A percentile compares a stretch with the other conserved stretches of the same genome.
phyloP scores from a whole-genome alignment of 371 early-diverging fungal species.

The Coemansia sp. region DNA sequence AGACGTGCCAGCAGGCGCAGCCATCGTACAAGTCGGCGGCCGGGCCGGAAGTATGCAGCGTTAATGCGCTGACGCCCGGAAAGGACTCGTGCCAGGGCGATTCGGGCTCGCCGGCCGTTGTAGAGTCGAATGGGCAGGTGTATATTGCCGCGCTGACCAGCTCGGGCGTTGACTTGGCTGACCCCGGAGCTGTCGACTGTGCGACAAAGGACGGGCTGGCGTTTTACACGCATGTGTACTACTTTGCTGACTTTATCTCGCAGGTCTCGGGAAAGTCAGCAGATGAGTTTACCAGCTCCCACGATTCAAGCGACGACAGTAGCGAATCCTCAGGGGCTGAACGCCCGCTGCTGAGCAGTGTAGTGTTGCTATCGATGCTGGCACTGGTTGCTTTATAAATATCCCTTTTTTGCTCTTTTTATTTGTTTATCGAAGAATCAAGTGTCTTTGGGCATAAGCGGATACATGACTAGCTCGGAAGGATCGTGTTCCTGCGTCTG shows the following conservation, averaged over 20 bases:
- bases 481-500: neutral
- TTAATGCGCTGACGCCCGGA: conserved; percentile 40
- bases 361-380: neutral
- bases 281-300: neutral
- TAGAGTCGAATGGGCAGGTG: conserved; percentile 9
- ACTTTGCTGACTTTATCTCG: conserved; percentile 40
- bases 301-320: neutral
- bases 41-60: conserved; percentile 42
- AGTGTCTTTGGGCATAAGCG: neutral
- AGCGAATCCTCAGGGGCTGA: neutral
- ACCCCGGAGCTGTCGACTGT: conserved; percentile 31
- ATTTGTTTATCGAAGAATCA: neutral
- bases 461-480: neutral
- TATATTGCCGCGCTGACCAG: conserved; percentile 44
- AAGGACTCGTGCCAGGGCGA: conserved; percentile 53
- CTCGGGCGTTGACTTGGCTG: conserved; percentile 28
- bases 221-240: conserved; percentile 45
- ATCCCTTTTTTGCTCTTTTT: neutral
- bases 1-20: conserved; percentile 19
- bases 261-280: conserved; percentile 8
- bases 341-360: neutral
- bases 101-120: conserved; percentile 44
- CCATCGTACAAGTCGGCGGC: conserved; percentile 19
- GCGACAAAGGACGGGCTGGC: conserved; percentile 39
- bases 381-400: neutral